Conservation (phyloP, 176 grass and related monocot species). For the Stipa capillata region DNA sequence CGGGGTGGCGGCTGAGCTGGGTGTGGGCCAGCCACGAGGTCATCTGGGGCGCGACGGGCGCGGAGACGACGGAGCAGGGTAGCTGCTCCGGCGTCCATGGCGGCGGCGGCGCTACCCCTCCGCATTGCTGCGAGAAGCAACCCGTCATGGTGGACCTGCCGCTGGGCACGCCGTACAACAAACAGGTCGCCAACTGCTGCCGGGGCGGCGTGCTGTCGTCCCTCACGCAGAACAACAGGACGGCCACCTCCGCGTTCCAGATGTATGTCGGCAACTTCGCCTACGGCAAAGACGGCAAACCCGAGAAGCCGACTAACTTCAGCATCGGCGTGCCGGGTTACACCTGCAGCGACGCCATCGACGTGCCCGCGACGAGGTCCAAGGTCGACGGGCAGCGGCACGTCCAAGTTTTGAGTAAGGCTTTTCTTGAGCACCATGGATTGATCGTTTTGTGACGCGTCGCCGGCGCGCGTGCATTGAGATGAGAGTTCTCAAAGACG, state of each 20-base stretch:
- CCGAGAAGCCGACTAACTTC: conserved; percentile 33
- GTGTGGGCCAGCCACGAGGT: conserved; percentile 36
- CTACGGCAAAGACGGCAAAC: not conserved
- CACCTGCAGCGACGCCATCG: conserved; percentile 41
- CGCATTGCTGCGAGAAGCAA: conserved; percentile 40
- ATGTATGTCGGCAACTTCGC: conserved; percentile 17
- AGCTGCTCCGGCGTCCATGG: conserved; percentile 25
- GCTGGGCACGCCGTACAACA: conserved; percentile 31
- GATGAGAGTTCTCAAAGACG: not conserved
- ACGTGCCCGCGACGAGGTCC: conserved; percentile 26
- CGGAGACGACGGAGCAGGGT: conserved; percentile 47
- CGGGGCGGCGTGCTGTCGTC: conserved; percentile 44
- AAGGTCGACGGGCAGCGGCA: not conserved
- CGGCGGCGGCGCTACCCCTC: not conserved
- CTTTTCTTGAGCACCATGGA: not conserved
- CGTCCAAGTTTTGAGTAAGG: conserved; percentile 37
- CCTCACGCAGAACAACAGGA: not conserved
- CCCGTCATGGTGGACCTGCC: conserved; percentile 37
- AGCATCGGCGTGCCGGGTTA: conserved; percentile 51
- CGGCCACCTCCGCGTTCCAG: conserved; percentile 14
- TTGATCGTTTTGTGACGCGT: too few species aligned
- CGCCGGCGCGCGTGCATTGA: not conserved
- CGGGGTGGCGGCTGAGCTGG: conserved; percentile 67
- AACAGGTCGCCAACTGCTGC: conserved; percentile 47
- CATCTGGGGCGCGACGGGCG: conserved; percentile 31